Percentiles rank a stretch among this genome's conserved stretches.
phyloP scores from a whole-genome alignment of 1,284 basidiomycete species.

The Mycena sp. region DNA sequence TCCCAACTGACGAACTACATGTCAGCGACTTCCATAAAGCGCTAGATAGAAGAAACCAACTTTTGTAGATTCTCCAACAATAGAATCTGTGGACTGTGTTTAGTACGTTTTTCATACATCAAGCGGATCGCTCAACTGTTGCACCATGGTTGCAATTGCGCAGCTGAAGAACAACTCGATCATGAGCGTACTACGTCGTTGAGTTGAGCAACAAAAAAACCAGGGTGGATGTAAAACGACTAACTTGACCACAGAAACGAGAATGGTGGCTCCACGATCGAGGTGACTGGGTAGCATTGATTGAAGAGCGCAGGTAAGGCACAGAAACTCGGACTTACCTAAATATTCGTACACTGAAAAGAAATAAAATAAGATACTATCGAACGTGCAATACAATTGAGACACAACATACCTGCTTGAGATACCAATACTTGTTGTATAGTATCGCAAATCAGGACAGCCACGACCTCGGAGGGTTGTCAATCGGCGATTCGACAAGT shows the following conservation, averaged over 20 bases:
- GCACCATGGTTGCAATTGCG: slow-evolving; percentile 31
- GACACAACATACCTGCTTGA: slow-evolving; percentile 19
- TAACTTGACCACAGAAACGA: slow-evolving; percentile 6
- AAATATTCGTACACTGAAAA: slow-evolving; percentile 25
- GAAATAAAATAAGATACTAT: neutral
- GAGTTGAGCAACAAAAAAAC: neutral
- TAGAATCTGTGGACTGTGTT: slow-evolving; percentile 18
- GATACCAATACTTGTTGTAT: slow-evolving; percentile 24
- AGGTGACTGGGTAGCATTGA: slow-evolving; percentile 5
- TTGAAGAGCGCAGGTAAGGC: neutral
- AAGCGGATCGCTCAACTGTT: slow-evolving; percentile 19
- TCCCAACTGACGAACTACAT: slow-evolving; percentile 14
- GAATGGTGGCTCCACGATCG: slow-evolving; percentile 11
- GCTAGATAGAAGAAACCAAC: neutral
- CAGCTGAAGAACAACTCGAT: slow-evolving; percentile 34
- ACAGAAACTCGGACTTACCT: neutral
- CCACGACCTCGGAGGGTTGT: slow-evolving; percentile 10
- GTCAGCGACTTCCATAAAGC: neutral
- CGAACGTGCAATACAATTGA: no score
- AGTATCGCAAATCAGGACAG: slow-evolving; percentile 28
- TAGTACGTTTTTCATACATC: neutral
- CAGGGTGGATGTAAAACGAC: neutral
- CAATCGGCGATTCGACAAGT: neutral
- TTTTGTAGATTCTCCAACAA: slow-evolving; percentile 28
- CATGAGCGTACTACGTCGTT: slow-evolving; percentile 29